Percentiles rank a stretch among this genome's conserved stretches.
phyloP scores from a whole-genome alignment of 2,329 filamentous ascomycete species.

The Gliomastix tumulicola region DNA sequence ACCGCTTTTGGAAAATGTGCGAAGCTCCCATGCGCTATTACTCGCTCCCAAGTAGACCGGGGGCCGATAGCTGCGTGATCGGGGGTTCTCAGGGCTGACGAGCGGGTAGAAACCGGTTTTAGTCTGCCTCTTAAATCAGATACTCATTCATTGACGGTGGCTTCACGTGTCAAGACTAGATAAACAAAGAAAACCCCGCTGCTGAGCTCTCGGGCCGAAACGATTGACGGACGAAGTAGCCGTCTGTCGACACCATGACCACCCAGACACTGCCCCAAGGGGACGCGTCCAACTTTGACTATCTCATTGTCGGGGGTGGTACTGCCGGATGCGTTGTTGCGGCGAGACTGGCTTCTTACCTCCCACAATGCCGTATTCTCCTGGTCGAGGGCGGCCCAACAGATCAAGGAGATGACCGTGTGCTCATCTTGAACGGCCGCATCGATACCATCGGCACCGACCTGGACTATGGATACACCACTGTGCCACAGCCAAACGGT shows the following conservation, averaged over 20 bases:
- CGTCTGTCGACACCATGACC: constrained; percentile 55
- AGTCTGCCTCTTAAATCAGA: too few species aligned
- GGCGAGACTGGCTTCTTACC: constrained; percentile 71
- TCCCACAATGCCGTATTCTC: constrained; percentile 74
- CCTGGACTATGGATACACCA: constrained; percentile 84
- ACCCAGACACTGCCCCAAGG: constrained; percentile 59
- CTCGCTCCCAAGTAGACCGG: too few species aligned
- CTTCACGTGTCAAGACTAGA: too few species aligned
- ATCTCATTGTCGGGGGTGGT: constrained; percentile 78
- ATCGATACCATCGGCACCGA: constrained; percentile 76
- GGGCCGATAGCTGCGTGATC: too few species aligned
- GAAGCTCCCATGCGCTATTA: too few species aligned
- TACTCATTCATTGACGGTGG: too few species aligned
- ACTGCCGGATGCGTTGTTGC: constrained; percentile 83
- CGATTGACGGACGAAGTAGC: not conserved
- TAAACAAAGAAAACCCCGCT: too few species aligned
- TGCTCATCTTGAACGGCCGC: constrained; percentile 84
- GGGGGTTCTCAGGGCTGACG: too few species aligned
- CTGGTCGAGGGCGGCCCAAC: constrained; percentile 85
- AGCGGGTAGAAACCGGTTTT: too few species aligned
- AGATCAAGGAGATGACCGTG: constrained; percentile 81
- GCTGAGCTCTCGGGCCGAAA: too few species aligned
- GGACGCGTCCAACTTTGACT: constrained; percentile 68
- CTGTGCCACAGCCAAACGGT: constrained; percentile 80
- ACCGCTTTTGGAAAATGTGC: too few species aligned